Evolutionary conservation across 139 green algal species (phyloP).

Genomic region (Picochlorum sp.): DNA sequence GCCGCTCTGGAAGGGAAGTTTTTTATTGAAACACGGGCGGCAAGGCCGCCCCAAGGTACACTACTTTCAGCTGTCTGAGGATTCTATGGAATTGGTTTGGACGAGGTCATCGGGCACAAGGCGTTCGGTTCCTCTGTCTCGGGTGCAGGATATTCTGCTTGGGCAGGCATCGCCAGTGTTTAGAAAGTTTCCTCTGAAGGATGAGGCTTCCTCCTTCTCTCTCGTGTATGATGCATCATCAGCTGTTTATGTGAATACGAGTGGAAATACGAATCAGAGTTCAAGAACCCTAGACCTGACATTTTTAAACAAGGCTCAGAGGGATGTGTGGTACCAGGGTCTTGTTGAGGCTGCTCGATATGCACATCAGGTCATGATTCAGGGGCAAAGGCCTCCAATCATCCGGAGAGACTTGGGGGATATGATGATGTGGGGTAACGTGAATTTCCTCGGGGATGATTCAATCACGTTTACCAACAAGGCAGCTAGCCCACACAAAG

Average conservation of each 20-base stretch:
- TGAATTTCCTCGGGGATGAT: background rate
- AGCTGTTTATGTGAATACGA: no score
- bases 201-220: conserved; percentile 49
- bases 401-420: background rate
- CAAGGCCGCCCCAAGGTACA: conserved; percentile 68
- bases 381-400: no score
- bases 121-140: conserved; percentile 19
- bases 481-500: conserved; percentile 23
- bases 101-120: conserved; percentile 23
- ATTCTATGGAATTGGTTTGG: conserved; percentile 61
- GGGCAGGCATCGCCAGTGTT: conserved; percentile 65
- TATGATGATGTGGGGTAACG: conserved; percentile 6
- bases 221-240: conserved; percentile 50
- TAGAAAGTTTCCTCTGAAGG: conserved; percentile 35
- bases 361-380: background rate
- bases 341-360: background rate
- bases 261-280: no score
- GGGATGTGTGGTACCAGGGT: background rate
- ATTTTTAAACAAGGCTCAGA: conserved; percentile 14
- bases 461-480: background rate
- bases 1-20: conserved; percentile 51
- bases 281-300: conserved; percentile 62
- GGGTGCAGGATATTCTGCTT: conserved; percentile 29
- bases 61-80: conserved; percentile 53
- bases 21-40: conserved; percentile 72